Conservation (phyloP, 345 rosid species). For the Erodium maritimum region DNA sequence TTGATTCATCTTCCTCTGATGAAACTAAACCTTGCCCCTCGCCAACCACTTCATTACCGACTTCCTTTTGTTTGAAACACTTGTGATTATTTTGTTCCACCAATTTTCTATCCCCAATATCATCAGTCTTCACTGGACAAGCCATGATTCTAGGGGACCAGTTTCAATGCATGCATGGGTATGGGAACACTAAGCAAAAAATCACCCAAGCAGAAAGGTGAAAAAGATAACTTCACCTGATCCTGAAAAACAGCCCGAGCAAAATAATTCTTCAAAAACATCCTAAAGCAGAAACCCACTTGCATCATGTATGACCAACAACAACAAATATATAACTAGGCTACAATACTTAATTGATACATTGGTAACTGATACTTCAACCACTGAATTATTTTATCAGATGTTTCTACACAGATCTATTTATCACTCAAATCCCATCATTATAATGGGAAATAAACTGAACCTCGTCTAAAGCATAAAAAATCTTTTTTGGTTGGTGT, state of each 20-base stretch:
- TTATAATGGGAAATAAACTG: too few relatives aligned
- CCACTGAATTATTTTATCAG: not conserved
- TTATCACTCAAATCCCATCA: not conserved
- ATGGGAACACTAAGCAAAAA: constrained; percentile 3
- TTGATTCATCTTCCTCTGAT: constrained; percentile 33
- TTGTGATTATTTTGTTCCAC: constrained; percentile 7
- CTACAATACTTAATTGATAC: not conserved
- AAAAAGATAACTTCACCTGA: not conserved
- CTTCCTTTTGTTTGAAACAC: constrained; percentile 39
- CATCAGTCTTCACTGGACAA: constrained; percentile 1
- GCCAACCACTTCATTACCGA: constrained; percentile 21
- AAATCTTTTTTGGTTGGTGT: too few relatives aligned
- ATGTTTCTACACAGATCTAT: not conserved
- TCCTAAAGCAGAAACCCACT: not conserved
- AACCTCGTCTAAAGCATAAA: too few relatives aligned
- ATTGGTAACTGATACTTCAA: too few relatives aligned
- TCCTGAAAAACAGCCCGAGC: not conserved
- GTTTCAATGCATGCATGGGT: constrained; percentile 6
- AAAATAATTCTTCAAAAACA: not conserved
- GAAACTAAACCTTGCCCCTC: constrained; percentile 31
- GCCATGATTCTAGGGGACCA: constrained; percentile 29
- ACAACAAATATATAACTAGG: not conserved
- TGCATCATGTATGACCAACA: not conserved
- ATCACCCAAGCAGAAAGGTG: not conserved
- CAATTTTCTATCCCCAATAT: constrained; percentile 5